Conservation (phyloP, 1,284 basidiomycete species). For the Athelia sp. region DNA sequence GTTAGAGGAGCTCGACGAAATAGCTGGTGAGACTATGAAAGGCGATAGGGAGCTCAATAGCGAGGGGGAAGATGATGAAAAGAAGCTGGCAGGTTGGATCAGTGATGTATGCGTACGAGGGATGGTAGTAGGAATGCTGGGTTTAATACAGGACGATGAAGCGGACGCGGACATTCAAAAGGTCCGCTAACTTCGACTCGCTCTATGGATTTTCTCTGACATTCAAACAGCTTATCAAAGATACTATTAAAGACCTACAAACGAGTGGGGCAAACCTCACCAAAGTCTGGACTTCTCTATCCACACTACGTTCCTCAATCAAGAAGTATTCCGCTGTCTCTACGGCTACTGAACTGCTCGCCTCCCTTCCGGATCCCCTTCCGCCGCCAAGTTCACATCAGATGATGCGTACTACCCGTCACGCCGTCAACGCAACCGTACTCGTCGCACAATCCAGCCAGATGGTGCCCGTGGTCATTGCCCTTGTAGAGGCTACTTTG, state of each 20-base stretch:
- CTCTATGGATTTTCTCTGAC: background rate
- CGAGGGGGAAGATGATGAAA: slow-evolving; percentile 18
- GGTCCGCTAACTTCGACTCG: slow-evolving; percentile 13
- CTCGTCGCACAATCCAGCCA: slow-evolving; percentile 49
- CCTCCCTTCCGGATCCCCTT: slow-evolving; percentile 49
- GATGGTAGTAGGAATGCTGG: slow-evolving; percentile 53
- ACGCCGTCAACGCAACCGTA: slow-evolving; percentile 18
- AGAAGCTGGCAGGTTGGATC: slow-evolving; percentile 50
- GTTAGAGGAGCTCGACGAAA: slow-evolving; percentile 59
- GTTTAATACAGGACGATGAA: slow-evolving; percentile 40
- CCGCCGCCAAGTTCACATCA: slow-evolving; percentile 37
- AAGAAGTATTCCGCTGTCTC: slow-evolving; percentile 13
- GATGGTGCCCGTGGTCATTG: slow-evolving; percentile 56
- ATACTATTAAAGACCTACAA: slow-evolving; percentile 46
- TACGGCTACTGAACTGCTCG: slow-evolving; percentile 10
- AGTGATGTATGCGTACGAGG: slow-evolving; percentile 59
- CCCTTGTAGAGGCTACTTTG: slow-evolving; percentile 48
- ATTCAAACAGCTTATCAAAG: slow-evolving; percentile 35
- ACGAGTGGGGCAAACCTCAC: slow-evolving; percentile 47
- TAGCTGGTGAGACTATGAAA: slow-evolving; percentile 24
- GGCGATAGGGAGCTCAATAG: slow-evolving; percentile 14
- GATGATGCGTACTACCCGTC: slow-evolving; percentile 31
- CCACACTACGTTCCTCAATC: slow-evolving; percentile 36
- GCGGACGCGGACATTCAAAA: slow-evolving; percentile 31
- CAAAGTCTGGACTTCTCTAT: slow-evolving; percentile 56